These are phyloP conservation scores for Onygenales sp. DNA, from an alignment of 2,329 filamentous ascomycete genomes.

Conservation along the genomic window DNA sequence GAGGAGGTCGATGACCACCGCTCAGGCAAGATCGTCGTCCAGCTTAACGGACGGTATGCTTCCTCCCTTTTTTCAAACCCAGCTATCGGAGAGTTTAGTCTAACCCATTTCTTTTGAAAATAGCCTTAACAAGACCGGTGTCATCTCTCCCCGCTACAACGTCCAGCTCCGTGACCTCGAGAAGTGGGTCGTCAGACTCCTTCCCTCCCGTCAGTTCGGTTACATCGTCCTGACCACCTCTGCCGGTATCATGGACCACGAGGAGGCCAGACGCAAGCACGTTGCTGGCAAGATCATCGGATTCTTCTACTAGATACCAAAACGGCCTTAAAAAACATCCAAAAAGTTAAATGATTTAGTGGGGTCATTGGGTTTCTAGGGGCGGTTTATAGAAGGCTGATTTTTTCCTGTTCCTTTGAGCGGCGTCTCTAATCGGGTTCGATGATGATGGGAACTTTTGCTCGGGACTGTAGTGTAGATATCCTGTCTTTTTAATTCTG, in stretches of 20 bases:
- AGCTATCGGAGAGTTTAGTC: neutral
- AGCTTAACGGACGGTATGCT: constrained; percentile 82
- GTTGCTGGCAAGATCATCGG: constrained; percentile 98
- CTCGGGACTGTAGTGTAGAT: neutral
- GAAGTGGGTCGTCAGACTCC: constrained; percentile 99
- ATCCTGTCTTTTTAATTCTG: neutral
- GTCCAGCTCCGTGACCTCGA: constrained; percentile 94
- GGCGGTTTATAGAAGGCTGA: neutral
- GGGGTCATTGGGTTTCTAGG: neutral
- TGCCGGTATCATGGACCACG: constrained; percentile 99
- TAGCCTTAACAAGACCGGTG: constrained; percentile 93
- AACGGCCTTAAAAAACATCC: neutral
- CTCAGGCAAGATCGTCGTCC: constrained; percentile 98
- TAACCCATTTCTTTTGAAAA: neutral
- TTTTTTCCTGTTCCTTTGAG: neutral
- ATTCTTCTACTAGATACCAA: constrained; percentile 81
- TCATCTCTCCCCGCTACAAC: constrained; percentile 99
- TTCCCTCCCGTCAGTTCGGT: constrained; percentile 99
- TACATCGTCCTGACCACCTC: constrained; percentile 99
- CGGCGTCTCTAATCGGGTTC: neutral
- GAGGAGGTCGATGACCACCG: constrained; percentile 99
- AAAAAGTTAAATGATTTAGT: constrained; percentile 4
- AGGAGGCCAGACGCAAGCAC: constrained; percentile 98
- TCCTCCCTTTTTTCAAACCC: neutral
- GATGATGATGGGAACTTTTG: neutral